phyloP scores from a whole-genome alignment of 129 eudicot species.

The Artemisia annua region DNA sequence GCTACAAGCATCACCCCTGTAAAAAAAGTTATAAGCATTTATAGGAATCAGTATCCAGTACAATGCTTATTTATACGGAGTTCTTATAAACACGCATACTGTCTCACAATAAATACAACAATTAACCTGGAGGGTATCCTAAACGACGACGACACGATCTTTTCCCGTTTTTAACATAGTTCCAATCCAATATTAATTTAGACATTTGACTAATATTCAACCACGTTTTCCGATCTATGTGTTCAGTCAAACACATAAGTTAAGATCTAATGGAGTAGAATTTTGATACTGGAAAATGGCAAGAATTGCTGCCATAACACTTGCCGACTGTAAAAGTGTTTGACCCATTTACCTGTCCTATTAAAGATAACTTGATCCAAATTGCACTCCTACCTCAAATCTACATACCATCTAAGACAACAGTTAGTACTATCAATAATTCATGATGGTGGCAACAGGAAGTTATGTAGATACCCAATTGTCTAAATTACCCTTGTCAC shows the following conservation, averaged over 20 bases:
- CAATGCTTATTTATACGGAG: background rate
- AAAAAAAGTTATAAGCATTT: no score
- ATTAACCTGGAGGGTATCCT: background rate
- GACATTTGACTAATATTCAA: background rate
- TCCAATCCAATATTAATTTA: background rate
- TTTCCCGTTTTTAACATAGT: background rate
- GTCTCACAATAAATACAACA: background rate
- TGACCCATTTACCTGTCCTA: no score
- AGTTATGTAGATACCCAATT: no score
- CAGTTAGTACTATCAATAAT: background rate
- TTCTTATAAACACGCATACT: background rate
- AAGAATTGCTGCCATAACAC: background rate
- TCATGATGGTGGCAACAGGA: no score
- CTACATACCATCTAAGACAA: background rate
- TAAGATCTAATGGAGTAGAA: background rate
- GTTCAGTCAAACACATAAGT: background rate
- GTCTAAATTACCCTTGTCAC: no score
- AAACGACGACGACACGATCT: background rate
- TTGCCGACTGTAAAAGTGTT: no score
- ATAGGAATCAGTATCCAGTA: conserved; percentile 8
- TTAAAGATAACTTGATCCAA: no score
- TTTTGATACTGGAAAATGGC: background rate
- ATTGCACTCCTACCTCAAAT: no score
- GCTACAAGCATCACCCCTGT: no score
- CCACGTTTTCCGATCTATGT: background rate